phyloP scores from a whole-genome alignment of 2,329 filamentous ascomycete species.

The Verruconis gallopava region DNA sequence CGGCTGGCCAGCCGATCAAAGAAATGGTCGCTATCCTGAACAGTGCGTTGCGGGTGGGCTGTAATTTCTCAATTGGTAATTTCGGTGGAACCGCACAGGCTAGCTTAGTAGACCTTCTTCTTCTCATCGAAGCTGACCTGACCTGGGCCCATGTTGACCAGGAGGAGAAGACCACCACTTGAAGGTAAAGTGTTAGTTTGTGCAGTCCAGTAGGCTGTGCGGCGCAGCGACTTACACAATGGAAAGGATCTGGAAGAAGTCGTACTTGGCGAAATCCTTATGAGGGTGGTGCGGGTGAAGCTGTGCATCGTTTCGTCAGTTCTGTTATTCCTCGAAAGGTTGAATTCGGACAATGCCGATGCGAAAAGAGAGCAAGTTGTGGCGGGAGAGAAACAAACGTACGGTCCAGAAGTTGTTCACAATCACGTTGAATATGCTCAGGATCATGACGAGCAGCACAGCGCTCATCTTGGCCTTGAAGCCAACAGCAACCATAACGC shows the following conservation, averaged over 20 bases:
- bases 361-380: too few relatives aligned
- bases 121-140: conserved; percentile 99
- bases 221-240: conserved; percentile 57
- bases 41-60: too few relatives aligned
- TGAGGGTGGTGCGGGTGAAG: conserved; percentile 96
- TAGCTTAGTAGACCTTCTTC: conserved; percentile 91
- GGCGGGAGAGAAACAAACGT: conserved; percentile 30
- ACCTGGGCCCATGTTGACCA: conserved; percentile 97
- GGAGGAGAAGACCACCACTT: conserved; percentile 77
- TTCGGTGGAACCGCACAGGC: neutral
- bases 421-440: conserved; percentile 91
- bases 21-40: too few relatives aligned
- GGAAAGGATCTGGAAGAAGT: conserved; percentile 99
- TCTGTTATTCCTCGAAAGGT: neutral
- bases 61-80: too few relatives aligned
- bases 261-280: conserved; percentile 99
- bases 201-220: too few relatives aligned
- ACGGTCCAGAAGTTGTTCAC: conserved; percentile 99
- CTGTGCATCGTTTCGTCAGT: conserved; percentile 31
- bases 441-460: conserved; percentile 82
- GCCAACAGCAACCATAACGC: conserved; percentile 95
- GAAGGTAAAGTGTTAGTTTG: conserved; percentile 3
- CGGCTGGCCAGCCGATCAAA: too few relatives aligned
- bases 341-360: neutral
- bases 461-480: conserved; percentile 99